Evolutionary conservation across 495 filamentous ascomycete genomes (phyloP), one percentile per base, ranked within the genome.

Genomic region (Aspergillus homomorphus): DNA sequence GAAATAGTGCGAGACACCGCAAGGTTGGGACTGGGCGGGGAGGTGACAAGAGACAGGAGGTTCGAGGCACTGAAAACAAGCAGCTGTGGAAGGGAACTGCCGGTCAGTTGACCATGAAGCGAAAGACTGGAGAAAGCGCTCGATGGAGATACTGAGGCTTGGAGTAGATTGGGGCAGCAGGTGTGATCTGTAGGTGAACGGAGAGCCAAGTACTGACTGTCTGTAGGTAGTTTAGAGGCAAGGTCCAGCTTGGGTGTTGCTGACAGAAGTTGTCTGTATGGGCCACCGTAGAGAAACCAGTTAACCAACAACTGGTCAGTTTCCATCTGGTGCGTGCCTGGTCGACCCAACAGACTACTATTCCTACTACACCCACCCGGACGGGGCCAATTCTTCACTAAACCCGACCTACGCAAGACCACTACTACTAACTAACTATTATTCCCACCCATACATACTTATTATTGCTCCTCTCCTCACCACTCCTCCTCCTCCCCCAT

Each of bases 261-360:
- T 58, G 52, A 23, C 45, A 52, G 21, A 62, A 68, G 57, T 50
- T 58, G 62, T 54, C 45, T 60, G 54, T 41, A 45, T 51, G 57
- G 65, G 53, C 62, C 62, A 52, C 65, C 65, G 65, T 63, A 65
- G 21, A 33, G 21, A 24, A 43, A 23, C 51, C 21, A 57, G 55
- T 52, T 42, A 51, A 38, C 33, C 8, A 38, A 38, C 33, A 38
- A 38, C 33, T 38, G 33, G 33, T 38, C 33, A 30, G 26, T 30
- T 38, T 53, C 61, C 51, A 56, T 63, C 61, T 55, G 58, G 60
- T 28, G 26, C 33, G 33, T 67, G 65, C 65, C 65, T 66, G 58
- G 58, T 59, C 60, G 45, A 67, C 62, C 62, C 58, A 59, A 65
- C 54, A 58, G 58, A 56, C 62, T 57, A 61, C 61, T 64, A 56